These are phyloP conservation scores for Phanerochaete carnosa DNA, from an alignment of 768 basidiomycete genomes.

Conservation along the genomic window DNA sequence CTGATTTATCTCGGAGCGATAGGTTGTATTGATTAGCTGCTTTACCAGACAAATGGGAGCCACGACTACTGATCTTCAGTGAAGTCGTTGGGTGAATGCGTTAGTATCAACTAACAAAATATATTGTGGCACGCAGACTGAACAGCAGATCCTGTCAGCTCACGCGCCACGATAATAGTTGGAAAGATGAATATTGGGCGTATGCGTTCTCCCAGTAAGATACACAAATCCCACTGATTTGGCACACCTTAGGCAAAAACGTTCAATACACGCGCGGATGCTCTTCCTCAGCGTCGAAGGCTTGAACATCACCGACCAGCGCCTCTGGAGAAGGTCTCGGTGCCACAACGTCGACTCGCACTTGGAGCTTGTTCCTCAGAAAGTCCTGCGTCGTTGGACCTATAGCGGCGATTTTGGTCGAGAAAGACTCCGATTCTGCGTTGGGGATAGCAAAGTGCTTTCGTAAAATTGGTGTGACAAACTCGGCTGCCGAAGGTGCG, in stretches of 20 bases:
- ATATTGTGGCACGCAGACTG: no score
- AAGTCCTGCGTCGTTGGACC: slow-evolving; percentile 63
- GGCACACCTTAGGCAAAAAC: no score
- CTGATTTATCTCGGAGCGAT: no score
- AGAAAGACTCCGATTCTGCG: background rate
- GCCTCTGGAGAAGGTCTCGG: slow-evolving; percentile 54
- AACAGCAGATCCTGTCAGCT: no score
- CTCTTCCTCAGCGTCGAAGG: slow-evolving; percentile 6
- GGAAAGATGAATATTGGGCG: no score
- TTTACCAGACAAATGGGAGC: no score
- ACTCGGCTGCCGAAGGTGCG: slow-evolving; percentile 67
- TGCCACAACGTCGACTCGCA: slow-evolving; percentile 55
- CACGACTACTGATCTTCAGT: no score
- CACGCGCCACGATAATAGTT: no score
- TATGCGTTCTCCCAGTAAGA: background rate
- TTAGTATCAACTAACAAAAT: no score
- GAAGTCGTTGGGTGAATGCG: no score
- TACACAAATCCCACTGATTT: background rate
- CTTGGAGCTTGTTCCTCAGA: slow-evolving; percentile 40
- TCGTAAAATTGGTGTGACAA: slow-evolving; percentile 48
- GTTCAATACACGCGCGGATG: background rate
- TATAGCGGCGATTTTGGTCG: slow-evolving; percentile 50
- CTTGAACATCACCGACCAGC: slow-evolving; percentile 32
- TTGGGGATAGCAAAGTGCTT: slow-evolving; percentile 40
- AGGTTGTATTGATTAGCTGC: no score